Evolutionary conservation across 306 rosid genomes (phyloP), one percentile per base, ranked within the genome.

Genomic region (Cajanus cajan): DNA sequence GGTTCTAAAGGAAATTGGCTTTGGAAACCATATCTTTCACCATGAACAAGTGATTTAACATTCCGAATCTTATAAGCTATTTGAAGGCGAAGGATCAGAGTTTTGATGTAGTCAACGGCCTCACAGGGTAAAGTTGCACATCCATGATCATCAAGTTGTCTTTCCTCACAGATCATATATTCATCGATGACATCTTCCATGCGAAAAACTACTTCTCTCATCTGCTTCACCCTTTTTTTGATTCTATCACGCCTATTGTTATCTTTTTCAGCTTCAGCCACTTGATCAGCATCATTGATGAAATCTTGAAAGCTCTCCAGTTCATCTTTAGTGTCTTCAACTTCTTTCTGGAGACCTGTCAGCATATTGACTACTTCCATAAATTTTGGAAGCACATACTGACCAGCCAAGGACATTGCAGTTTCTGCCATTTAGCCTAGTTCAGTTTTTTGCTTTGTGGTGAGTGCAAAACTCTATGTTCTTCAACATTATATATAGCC

Each of bases 171-270:
- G 3, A 51, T 71, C 33, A 16, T 12, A 51, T 71, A 71, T 6
- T 71, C 76, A 31, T 71, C 76, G 33, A 50, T 12, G 16, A 51
- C 12, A 34, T 71, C 76, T 71, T 71, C 76, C 7, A 50, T 50
- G 34, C 19, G 25, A 8, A 51, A 71, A 51, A 34, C 19, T 16
- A 4, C 50, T 51, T 71, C 65, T 71, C 18, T 71, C 2, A 52
- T 0, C 77, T 5, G 63, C 78, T 6, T 73, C 40, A 73, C 6
- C 39, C 15, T 18, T 39, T 0, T 7, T 55, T 37, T 55, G 2
- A 73, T 21, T 40, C 37, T 36, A 0, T 55, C 40, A 4, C 5
- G 2, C 8, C 9, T 37, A 16, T 7, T 22, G n/a, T 48, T 15
- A 48, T 22, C 21, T 13, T 4, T 22, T 36, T 72, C 51, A 6